Evolutionary conservation across 345 rosid species (phyloP).

Genomic region (Stellera chamaejasme): DNA sequence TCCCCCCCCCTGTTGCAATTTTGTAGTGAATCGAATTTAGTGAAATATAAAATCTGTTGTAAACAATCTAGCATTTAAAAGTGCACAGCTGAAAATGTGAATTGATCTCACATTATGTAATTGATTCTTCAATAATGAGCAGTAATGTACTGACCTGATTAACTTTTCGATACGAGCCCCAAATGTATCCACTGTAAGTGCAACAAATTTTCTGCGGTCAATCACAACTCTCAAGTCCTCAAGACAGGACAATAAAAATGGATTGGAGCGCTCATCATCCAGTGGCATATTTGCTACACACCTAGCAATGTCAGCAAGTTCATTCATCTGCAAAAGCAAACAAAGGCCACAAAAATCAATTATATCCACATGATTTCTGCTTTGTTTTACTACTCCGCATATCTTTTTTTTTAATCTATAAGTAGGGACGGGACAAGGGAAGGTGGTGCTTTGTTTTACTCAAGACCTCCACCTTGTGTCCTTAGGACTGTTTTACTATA

Average conservation of each 20-base stretch:
- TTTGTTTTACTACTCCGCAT: no score
- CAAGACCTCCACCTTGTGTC: no score
- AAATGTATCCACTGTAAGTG: conserved; percentile 94
- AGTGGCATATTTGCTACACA: conserved; percentile 76
- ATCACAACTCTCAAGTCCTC: conserved; percentile 74
- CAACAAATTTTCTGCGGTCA: conserved; percentile 88
- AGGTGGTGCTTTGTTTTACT: no score
- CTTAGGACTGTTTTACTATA: no score
- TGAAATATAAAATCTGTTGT: no score
- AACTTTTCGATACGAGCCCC: conserved; percentile 91
- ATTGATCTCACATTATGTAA: no score
- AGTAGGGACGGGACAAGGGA: no score
- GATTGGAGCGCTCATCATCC: conserved; percentile 64
- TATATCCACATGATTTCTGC: no score
- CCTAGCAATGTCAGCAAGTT: conserved; percentile 96
- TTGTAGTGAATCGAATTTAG: no score
- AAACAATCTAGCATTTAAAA: not conserved
- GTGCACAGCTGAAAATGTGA: no score
- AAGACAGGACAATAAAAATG: conserved; percentile 70
- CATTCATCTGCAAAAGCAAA: conserved; percentile 60
- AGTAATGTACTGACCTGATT: conserved; percentile 50
- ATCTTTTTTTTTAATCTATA: no score
- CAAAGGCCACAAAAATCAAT: not conserved
- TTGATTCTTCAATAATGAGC: conserved; percentile 1
- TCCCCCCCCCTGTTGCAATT: no score